Evolutionary conservation across 1,284 basidiomycete species (phyloP).

Genomic region (Trichosporon coremiiforme): DNA sequence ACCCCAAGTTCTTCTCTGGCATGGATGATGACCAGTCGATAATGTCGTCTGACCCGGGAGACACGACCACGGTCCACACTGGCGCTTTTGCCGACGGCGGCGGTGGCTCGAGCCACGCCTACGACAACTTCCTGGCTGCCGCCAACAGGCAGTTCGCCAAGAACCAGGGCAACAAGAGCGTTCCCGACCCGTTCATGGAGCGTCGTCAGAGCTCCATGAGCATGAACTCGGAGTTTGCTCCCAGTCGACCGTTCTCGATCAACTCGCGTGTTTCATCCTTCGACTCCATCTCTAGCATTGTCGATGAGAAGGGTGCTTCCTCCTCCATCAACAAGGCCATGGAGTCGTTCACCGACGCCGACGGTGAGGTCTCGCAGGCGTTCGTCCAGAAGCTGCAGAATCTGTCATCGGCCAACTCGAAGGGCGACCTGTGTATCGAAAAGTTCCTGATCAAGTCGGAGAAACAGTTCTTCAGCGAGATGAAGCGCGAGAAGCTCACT

Average conservation of each 20-base stretch:
- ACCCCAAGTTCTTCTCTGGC: conserved; percentile 60
- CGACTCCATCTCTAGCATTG: conserved; percentile 83
- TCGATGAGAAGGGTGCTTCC: conserved; percentile 83
- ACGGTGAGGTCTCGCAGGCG: conserved; percentile 83
- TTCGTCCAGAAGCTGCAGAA: conserved; percentile 81
- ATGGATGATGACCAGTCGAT: conserved; percentile 62
- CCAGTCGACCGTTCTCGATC: conserved; percentile 72
- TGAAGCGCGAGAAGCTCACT: conserved; percentile 72
- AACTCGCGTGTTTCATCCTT: conserved; percentile 78
- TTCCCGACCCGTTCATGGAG: conserved; percentile 76
- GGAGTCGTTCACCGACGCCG: conserved; percentile 87
- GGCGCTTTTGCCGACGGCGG: conserved; percentile 23
- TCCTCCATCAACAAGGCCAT: conserved; percentile 91
- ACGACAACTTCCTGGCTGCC: conserved; percentile 76
- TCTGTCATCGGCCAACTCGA: conserved; percentile 81
- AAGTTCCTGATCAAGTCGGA: conserved; percentile 86
- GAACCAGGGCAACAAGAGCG: conserved; percentile 69
- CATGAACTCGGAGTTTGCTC: conserved; percentile 51
- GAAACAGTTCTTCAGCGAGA: conserved; percentile 85
- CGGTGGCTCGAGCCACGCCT: conserved; percentile 48
- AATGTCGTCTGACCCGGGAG: conserved; percentile 52
- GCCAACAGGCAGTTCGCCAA: conserved; percentile 79
- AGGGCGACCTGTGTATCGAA: conserved; percentile 86
- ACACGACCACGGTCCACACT: conserved; percentile 42
- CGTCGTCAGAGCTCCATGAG: conserved; percentile 44